Evolutionary conservation across 208 protist genomes (phyloP), one percentile per base, ranked within the genome.

Genomic region (Leishmania turanica): DNA sequence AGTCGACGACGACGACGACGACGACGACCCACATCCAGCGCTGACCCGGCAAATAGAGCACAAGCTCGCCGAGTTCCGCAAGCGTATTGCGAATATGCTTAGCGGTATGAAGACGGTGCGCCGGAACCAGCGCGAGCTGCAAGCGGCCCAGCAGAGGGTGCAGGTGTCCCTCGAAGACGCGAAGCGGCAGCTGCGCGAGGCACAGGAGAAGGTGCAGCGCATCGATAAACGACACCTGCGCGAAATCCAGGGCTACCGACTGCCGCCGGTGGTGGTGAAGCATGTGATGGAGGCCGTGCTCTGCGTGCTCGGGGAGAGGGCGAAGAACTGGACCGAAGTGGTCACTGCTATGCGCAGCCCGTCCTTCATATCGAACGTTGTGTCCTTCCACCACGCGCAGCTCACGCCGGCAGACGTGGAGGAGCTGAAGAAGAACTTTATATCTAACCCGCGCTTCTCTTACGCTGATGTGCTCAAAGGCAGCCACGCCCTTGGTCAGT

Each of bases 201-300:
- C 87, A 27, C 85, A 87, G 60, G 75, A 85, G 47, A 86, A 85
- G 37, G 86, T 96, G 15, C 71, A 89, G 75, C 51, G 84, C 40
- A 89, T 96, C 60, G 88, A 96, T 66, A 66, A 69, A 5, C 76
- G 81, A 5, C 70, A 91, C 62, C 79, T 93, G 60, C 77, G 80
- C 11, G 92, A 96, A 83, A 88, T 96, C 17, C 86, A 91, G 58
- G 88, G 87, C 53, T 96, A 96, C 70, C 90, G 92, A 37, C 87
- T 87, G 11, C 92, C 92, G n/a, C 90, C 92, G 19, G 78, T 77
- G 9, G 88, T 89, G 31, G 92, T 96, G 71, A 88, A 91, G 84
- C 82, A 83, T n/a, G 92, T 96, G 8, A 92, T 96, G 84, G 80
- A 80, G 21, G 90, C 84, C 31, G 92, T 93, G 19, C 84, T 96